Evolutionary conservation across 495 filamentous ascomycete genomes (phyloP).

Genomic region (Aspergillus carlsbadensis): DNA sequence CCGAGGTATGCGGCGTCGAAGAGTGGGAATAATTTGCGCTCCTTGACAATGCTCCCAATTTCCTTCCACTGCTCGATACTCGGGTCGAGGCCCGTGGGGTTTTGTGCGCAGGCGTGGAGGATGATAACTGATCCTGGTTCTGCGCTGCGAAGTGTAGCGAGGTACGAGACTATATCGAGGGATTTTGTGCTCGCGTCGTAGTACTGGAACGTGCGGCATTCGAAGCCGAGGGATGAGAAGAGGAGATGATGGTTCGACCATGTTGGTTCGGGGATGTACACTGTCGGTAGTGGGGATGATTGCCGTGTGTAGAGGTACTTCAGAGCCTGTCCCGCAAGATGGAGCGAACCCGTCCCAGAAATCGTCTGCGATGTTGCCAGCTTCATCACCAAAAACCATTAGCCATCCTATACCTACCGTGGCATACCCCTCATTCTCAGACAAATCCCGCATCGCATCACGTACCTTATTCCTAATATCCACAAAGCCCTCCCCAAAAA

Average conservation of each 20-base stretch:
- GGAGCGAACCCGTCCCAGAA: conserved; percentile 82
- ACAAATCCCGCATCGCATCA: too few relatives aligned
- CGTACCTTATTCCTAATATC: conserved; percentile 16
- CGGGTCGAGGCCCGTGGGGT: conserved; percentile 47
- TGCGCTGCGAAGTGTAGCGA: conserved; percentile 14
- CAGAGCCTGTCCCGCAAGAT: conserved; percentile 76
- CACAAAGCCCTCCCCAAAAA: conserved; percentile 19
- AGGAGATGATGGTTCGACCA: conserved; percentile 44
- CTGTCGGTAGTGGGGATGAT: conserved; percentile 16
- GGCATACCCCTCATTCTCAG: too few relatives aligned
- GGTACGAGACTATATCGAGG: conserved; percentile 25
- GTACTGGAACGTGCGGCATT: conserved; percentile 25
- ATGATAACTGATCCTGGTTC: conserved; percentile 33
- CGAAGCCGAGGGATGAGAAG: conserved; percentile 33
- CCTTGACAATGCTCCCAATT: conserved; percentile 32
- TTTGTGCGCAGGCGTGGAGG: conserved; percentile 49
- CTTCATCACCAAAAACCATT: background rate
- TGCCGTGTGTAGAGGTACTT: conserved; percentile 25
- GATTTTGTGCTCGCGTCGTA: conserved; percentile 21
- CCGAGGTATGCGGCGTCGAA: conserved; percentile 49
- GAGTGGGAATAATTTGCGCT: conserved; percentile 34
- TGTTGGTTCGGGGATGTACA: conserved; percentile 34
- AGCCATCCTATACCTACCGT: too few relatives aligned
- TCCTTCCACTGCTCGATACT: conserved; percentile 40
- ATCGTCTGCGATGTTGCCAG: conserved; percentile 60